These are phyloP conservation scores for Tricharina praecox DNA, from an alignment of 495 filamentous ascomycete genomes.

Conservation along the genomic window DNA sequence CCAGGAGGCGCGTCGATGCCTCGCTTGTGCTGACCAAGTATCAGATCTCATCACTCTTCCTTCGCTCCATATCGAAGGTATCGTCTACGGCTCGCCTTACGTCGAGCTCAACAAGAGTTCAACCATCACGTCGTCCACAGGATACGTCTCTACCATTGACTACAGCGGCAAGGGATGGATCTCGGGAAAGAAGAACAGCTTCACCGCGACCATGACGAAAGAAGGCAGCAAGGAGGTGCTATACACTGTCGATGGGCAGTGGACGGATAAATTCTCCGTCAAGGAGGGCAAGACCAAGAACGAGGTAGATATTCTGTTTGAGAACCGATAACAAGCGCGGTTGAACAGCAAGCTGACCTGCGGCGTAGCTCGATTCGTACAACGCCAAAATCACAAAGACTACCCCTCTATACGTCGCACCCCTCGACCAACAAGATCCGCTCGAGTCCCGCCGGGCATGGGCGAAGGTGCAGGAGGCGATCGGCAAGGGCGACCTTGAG, in stretches of 20 bases:
- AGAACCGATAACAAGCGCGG: not conserved
- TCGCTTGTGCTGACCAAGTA: not conserved
- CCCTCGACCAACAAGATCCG: constrained; percentile 65
- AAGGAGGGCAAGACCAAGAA: constrained; percentile 54
- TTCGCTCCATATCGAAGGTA: constrained; percentile 78
- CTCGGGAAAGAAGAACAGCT: constrained; percentile 85
- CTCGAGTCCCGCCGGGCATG: constrained; percentile 82
- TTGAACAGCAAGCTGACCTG: not conserved
- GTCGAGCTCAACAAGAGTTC: constrained; percentile 72
- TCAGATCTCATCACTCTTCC: constrained; percentile 73
- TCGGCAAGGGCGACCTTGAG: constrained; percentile 69
- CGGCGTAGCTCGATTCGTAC: constrained; percentile 43
- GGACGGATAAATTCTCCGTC: constrained; percentile 72
- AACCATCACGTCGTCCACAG: constrained; percentile 68
- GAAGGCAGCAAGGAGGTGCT: constrained; percentile 56
- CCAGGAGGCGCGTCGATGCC: not conserved
- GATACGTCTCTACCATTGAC: constrained; percentile 82
- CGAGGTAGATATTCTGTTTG: constrained; percentile 16
- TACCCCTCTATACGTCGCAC: constrained; percentile 53
- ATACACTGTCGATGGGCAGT: constrained; percentile 78
- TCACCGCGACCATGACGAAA: constrained; percentile 62
- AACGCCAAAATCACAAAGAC: constrained; percentile 43
- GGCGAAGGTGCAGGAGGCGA: constrained; percentile 64
- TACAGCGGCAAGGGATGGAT: constrained; percentile 89
- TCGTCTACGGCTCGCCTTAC: constrained; percentile 80